phyloP scores from a whole-genome alignment of 192 early-diverging fungal genomes.

The Mortierella antarctica region DNA sequence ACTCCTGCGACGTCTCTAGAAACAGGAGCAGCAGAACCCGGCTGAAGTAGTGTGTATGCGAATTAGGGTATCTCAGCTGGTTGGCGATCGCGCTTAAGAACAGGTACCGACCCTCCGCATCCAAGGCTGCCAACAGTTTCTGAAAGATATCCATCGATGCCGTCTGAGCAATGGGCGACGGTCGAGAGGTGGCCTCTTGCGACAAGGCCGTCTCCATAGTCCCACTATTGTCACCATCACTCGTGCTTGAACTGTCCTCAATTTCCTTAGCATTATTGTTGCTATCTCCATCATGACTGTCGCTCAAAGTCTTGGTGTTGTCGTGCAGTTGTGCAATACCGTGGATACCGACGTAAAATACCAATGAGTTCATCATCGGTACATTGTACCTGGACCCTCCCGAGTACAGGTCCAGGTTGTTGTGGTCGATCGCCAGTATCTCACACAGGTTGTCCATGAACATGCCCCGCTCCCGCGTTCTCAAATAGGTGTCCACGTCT shows the following conservation, averaged over 20 bases:
- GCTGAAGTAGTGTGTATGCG: constrained; percentile 96
- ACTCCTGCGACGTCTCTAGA: constrained; percentile 78
- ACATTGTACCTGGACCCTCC: constrained; percentile 76
- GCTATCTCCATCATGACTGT: no score
- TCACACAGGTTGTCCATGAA: constrained; percentile 71
- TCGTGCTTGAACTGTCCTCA: no score
- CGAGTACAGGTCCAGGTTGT: constrained; percentile 48
- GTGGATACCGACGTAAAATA: constrained; percentile 86
- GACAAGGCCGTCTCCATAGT: no score
- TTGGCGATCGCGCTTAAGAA: constrained; percentile 94
- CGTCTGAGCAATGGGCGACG: constrained; percentile 66
- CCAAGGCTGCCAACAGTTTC: constrained; percentile 77
- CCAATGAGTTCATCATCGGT: constrained; percentile 86
- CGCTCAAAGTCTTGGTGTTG: neutral
- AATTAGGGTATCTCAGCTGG: constrained; percentile 97
- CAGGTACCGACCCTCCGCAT: constrained; percentile 89
- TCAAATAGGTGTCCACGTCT: constrained; percentile 80
- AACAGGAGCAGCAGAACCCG: constrained; percentile 90
- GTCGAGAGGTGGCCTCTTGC: neutral
- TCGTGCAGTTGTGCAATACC: constrained; percentile 71
- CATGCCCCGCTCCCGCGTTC: constrained; percentile 59
- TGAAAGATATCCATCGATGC: constrained; percentile 88
- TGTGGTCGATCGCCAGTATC: constrained; percentile 58
- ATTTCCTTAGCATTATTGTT: no score
- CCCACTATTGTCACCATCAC: no score